phyloP scores from a whole-genome alignment of 75 land plant genomes.

The Picea glauca region DNA sequence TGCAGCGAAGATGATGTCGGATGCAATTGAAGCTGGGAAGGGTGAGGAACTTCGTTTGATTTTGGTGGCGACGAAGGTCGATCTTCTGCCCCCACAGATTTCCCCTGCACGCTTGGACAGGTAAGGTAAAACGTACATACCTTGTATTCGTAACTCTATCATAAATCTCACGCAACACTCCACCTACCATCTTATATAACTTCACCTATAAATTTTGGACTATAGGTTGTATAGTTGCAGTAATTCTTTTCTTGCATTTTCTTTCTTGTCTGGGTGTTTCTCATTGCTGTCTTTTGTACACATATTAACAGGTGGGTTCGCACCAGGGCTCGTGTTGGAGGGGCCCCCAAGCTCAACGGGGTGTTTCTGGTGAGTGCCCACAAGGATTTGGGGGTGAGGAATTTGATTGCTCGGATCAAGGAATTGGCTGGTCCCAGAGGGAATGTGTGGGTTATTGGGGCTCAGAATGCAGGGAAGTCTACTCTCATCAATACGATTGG shows the following conservation, averaged over 20 bases:
- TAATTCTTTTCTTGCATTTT: too few relatives aligned
- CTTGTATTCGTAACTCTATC: too few relatives aligned
- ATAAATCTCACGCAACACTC: too few relatives aligned
- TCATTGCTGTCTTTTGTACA: too few relatives aligned
- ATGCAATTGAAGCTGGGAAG: constrained; percentile 37
- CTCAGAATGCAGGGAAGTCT: constrained; percentile 97
- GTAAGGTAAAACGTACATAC: background rate
- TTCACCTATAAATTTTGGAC: too few relatives aligned
- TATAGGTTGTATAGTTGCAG: too few relatives aligned
- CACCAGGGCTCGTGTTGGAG: constrained; percentile 58
- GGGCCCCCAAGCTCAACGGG: constrained; percentile 71
- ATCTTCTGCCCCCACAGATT: constrained; percentile 82
- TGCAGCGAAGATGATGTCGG: constrained; percentile 62
- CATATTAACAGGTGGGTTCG: constrained; percentile 59
- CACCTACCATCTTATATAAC: too few relatives aligned
- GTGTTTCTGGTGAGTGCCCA: constrained; percentile 80
- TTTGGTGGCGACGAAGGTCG: constrained; percentile 81
- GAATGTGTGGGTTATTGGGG: constrained; percentile 94
- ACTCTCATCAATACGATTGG: constrained; percentile 84
- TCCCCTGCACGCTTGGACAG: constrained; percentile 77
- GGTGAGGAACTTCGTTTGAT: constrained; percentile 68
- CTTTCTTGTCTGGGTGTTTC: too few relatives aligned
- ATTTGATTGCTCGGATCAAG: constrained; percentile 59
- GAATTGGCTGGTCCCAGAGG: constrained; percentile 89
- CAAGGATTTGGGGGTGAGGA: constrained; percentile 80